phyloP scores from a whole-genome alignment of 805 yeast species.

The Yamadazyma akitaensis region DNA sequence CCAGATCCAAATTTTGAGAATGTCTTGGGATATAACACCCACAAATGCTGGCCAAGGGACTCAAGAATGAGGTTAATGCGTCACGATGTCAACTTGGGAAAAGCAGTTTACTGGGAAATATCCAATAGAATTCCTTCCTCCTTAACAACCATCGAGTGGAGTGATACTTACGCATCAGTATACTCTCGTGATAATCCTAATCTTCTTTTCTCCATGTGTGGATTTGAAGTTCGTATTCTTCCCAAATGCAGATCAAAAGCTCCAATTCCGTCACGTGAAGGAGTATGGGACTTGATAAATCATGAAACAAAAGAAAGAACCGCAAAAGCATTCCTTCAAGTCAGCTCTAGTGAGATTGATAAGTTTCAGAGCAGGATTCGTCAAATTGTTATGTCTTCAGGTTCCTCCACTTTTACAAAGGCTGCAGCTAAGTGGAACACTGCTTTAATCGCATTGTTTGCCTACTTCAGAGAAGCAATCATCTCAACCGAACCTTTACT shows the following conservation, averaged over 20 bases:
- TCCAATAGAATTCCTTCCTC: constrained; percentile 75
- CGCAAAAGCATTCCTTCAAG: constrained; percentile 83
- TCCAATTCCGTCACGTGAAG: constrained; percentile 61
- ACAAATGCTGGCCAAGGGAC: constrained; percentile 94
- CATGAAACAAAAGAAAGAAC: constrained; percentile 76
- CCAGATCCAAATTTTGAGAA: constrained; percentile 93
- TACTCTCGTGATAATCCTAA: constrained; percentile 91
- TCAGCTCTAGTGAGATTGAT: constrained; percentile 74
- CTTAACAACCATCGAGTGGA: constrained; percentile 73
- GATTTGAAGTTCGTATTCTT: constrained; percentile 86
- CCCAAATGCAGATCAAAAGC: constrained; percentile 66
- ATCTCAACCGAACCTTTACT: constrained; percentile 74
- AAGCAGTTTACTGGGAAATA: constrained; percentile 91
- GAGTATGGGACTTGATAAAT: constrained; percentile 86
- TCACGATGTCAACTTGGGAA: constrained; percentile 86
- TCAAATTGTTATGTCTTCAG: constrained; percentile 91
- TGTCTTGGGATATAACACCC: constrained; percentile 80
- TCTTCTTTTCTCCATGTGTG: constrained; percentile 84
- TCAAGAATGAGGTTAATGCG: constrained; percentile 86
- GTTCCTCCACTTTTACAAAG: constrained; percentile 91
- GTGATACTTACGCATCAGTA: constrained; percentile 76
- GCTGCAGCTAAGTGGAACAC: constrained; percentile 97
- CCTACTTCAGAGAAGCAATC: constrained; percentile 92
- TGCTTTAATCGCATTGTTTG: constrained; percentile 76
- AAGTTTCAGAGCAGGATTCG: constrained; percentile 80